phyloP scores from a whole-genome alignment of 306 rosid species.

The Lathyrus tuberosus region DNA sequence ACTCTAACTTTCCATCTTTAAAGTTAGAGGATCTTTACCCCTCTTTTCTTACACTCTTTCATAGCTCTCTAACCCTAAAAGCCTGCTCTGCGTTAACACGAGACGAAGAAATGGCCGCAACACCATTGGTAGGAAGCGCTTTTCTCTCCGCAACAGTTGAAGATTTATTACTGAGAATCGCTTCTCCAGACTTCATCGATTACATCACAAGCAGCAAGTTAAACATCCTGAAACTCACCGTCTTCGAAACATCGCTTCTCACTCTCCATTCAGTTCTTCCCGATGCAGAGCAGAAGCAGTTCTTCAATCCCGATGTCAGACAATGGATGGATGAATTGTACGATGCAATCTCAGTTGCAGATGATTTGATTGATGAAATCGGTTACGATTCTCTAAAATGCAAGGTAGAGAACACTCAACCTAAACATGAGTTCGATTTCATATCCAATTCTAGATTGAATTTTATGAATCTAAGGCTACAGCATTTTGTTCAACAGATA shows the following conservation, averaged over 20 bases:
- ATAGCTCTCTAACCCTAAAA: neutral
- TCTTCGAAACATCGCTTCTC: neutral
- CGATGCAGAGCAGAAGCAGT: constrained; percentile 11
- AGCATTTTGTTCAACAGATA: constrained; percentile 37
- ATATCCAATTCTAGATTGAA: constrained; percentile 33
- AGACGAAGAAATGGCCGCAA: neutral
- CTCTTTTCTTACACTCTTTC: neutral
- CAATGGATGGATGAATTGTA: constrained; percentile 26
- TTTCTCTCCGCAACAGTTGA: neutral
- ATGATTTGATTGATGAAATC: constrained; percentile 5
- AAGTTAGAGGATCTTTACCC: too few relatives aligned
- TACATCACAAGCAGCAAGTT: constrained; percentile 2
- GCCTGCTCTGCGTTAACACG: neutral
- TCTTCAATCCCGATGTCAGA: neutral
- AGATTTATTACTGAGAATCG: neutral
- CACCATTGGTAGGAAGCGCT: constrained; percentile 4
- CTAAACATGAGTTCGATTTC: neutral
- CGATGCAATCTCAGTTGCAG: neutral
- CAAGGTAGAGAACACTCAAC: neutral
- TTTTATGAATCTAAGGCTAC: constrained; percentile 28
- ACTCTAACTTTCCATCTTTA: too few relatives aligned
- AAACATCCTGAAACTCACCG: neutral
- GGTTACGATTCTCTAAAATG: neutral
- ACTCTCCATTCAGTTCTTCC: constrained; percentile 2
- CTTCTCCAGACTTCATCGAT: neutral